Base-by-base conservation (phyloP, 2,329 filamentous ascomycete genomes). In the Pestalotiopsis sp. region DNA sequence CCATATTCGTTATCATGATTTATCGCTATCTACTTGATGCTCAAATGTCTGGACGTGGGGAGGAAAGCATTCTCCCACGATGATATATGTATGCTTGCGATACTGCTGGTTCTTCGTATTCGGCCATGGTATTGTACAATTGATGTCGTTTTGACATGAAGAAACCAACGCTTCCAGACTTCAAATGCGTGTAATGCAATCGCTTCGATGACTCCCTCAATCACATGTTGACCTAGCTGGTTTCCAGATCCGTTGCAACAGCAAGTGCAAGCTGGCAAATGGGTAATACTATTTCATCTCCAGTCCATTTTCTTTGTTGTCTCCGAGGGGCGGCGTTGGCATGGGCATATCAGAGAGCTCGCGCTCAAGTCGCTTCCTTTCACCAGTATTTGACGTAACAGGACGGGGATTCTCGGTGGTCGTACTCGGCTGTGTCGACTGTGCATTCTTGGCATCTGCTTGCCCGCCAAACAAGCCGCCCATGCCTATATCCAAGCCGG, bases 401-500 rank as follows among this genome's bases (percentile, higher is more conserved):
- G 5, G 17, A 25, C 27, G 23, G 9, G 23, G 4, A 36, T 11
- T 36, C 6, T 27, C 57, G 2, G 57, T 27, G 23, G 27, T 2
- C 12, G 57, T 17, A 27, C 27, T 59, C 23, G 57, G 14, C 57
- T 27, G n/a, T 36, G 31, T 36, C 31, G 31, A 9, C 11, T 23
- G 27, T 3, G 57, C 57, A 59, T 11, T 17, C 14, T n/a, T 12
- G n/a, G 12, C 57, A 36, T 36, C 23, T 14, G 23, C 20, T n/a
- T 36, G 23, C 7, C 59, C 71, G 60, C 75, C 78, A 65, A 79
- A 75, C 56, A 86, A 78, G 62, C 85, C 74, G 20, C 81, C 82
- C 66, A 83, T 85, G n/a, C 85, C 83, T 20, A 90, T 75, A 57
- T 82, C 83, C 11, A 88, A 73, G 17, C 82, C 81, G 1, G 81